These are phyloP conservation scores for Hondaea fermentalgiana DNA, from an alignment of 108 stramenopile genomes.

Conservation along the genomic window DNA sequence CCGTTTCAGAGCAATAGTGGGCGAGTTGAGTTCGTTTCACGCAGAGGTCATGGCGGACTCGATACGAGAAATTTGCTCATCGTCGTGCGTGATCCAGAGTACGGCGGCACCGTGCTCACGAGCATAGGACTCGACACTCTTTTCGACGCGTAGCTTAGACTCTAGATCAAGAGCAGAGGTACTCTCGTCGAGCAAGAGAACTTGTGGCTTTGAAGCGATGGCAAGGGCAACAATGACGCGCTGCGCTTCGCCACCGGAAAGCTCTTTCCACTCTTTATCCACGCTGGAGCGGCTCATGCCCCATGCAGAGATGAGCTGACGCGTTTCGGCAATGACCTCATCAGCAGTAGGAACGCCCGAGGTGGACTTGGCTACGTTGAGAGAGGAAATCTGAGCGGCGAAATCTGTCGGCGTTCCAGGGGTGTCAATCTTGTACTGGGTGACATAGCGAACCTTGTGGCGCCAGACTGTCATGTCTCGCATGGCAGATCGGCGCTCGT, in stretches of 20 bases:
- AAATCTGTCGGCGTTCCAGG: constrained; percentile 52
- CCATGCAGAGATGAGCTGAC: background rate
- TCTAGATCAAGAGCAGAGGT: constrained; percentile 52
- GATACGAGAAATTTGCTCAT: background rate
- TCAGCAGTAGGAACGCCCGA: constrained; percentile 30
- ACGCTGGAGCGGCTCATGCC: constrained; percentile 39
- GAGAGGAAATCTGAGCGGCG: constrained; percentile 20
- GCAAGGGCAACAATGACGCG: constrained; percentile 65
- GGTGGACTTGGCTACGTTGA: background rate
- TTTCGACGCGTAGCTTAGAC: constrained; percentile 42
- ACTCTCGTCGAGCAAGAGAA: constrained; percentile 62
- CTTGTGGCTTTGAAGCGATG: constrained; percentile 45
- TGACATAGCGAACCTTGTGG: constrained; percentile 55
- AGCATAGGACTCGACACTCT: background rate
- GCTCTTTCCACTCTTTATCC: constrained; percentile 47
- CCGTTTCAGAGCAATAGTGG: too few relatives aligned
- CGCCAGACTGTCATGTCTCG: constrained; percentile 45
- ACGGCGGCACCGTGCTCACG: background rate
- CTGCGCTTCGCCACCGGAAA: constrained; percentile 76
- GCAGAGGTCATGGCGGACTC: background rate
- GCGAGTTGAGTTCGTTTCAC: background rate
- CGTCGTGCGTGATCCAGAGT: background rate
- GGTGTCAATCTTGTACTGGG: constrained; percentile 51
- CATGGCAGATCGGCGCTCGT: background rate
- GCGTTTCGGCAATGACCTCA: constrained; percentile 21